phyloP scores from a whole-genome alignment of 345 rosid species.

The Kandelia obovata region DNA sequence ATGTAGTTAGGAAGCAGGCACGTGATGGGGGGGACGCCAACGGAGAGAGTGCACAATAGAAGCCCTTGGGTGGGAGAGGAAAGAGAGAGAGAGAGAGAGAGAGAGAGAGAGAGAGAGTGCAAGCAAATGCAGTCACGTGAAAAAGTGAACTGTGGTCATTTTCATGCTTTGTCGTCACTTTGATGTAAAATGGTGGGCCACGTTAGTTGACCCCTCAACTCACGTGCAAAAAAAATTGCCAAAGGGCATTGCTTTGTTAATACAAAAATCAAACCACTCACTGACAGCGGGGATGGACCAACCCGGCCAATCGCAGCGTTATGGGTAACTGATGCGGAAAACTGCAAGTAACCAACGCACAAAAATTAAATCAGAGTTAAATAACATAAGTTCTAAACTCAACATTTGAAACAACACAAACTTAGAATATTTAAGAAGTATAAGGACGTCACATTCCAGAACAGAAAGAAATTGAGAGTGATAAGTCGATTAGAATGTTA shows the following conservation, averaged over 20 bases:
- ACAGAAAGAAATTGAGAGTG: too few species aligned
- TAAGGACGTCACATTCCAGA: too few species aligned
- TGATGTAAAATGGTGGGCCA: conserved; percentile 30
- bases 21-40: too few species aligned
- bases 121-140: not conserved
- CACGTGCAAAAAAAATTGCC: conserved; percentile 31
- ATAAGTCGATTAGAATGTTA: too few species aligned
- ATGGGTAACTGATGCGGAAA: not conserved
- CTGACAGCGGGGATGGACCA: not conserved
- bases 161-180: conserved; percentile 29
- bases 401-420: too few species aligned
- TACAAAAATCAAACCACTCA: not conserved
- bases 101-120: not conserved
- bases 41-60: too few species aligned
- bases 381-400: too few species aligned
- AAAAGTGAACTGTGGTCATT: conserved; percentile 24
- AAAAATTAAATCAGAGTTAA: too few species aligned
- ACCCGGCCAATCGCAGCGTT: not conserved
- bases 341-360: too few species aligned
- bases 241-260: conserved; percentile 10
- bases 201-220: conserved; percentile 39
- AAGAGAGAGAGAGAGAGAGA: not conserved
- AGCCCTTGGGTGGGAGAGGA: too few species aligned
- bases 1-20: too few species aligned
- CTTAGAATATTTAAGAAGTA: too few species aligned